These are phyloP conservation scores for Cucurbita pepo DNA, from an alignment of 306 rosid genomes.

Conservation along the genomic window DNA sequence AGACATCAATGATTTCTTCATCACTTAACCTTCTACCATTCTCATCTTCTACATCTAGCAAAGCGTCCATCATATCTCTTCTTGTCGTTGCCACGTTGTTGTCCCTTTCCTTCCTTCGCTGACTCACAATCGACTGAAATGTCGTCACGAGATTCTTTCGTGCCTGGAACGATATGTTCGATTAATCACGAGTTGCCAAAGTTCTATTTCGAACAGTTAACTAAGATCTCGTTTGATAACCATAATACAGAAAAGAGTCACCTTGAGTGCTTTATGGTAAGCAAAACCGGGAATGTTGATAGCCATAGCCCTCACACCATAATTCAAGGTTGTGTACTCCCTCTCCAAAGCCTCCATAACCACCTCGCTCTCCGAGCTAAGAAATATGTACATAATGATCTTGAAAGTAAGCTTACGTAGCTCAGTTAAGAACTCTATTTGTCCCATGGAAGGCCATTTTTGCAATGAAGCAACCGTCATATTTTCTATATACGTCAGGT, in stretches of 20 bases:
- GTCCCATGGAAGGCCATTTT: slow-evolving; percentile 52
- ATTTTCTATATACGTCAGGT: slow-evolving; percentile 50
- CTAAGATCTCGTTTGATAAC: background rate
- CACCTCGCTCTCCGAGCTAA: slow-evolving; percentile 55
- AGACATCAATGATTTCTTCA: slow-evolving; percentile 56
- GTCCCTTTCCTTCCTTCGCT: slow-evolving; percentile 29
- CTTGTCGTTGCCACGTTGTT: background rate
- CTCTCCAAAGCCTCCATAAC: slow-evolving; percentile 58
- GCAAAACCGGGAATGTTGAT: slow-evolving; percentile 87
- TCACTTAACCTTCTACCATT: slow-evolving; percentile 48
- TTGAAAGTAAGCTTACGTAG: slow-evolving; percentile 56
- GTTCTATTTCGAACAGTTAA: background rate
- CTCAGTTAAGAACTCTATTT: slow-evolving; percentile 56
- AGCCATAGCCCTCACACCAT: slow-evolving; percentile 79
- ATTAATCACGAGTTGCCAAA: background rate
- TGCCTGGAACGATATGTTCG: slow-evolving; percentile 25
- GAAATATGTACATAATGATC: slow-evolving; percentile 72
- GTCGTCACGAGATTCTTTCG: slow-evolving; percentile 45
- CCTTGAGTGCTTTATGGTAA: slow-evolving; percentile 67
- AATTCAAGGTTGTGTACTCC: slow-evolving; percentile 56
- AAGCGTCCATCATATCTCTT: slow-evolving; percentile 81
- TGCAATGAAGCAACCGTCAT: slow-evolving; percentile 37
- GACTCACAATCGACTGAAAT: slow-evolving; percentile 52
- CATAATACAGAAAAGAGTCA: background rate
- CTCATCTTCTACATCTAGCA: slow-evolving; percentile 65